Conservation (phyloP, 106 monocot genomes). For the Xerophyta viscosa region DNA sequence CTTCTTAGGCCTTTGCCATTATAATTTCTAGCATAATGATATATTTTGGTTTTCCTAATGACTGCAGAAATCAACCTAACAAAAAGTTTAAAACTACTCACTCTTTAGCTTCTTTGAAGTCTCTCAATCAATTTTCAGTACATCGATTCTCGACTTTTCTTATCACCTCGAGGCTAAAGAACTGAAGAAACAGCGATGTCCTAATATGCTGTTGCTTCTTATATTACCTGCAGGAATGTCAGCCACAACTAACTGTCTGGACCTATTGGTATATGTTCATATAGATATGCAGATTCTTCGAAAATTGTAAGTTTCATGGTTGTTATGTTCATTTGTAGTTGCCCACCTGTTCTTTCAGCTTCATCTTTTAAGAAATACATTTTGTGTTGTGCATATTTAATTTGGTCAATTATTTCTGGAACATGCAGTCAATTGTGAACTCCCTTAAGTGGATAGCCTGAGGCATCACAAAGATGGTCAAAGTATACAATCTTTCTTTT, state of each 20-base stretch:
- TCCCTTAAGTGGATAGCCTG: background rate
- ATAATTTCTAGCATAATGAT: background rate
- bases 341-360: no score
- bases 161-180: no score
- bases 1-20: no score
- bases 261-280: slow-evolving; percentile 41
- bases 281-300: slow-evolving; percentile 35
- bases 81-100: slow-evolving; percentile 37
- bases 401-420: background rate
- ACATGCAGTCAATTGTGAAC: no score
- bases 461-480: no score
- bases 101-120: slow-evolving; percentile 32
- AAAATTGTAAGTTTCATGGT: slow-evolving; percentile 42
- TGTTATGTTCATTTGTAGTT: no score
- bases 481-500: background rate
- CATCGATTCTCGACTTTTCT: background rate
- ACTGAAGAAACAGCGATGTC: no score
- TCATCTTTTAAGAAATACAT: no score
- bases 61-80: slow-evolving; percentile 34
- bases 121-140: slow-evolving; percentile 37
- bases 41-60: background rate
- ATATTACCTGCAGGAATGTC: slow-evolving; percentile 40
- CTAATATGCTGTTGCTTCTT: background rate
- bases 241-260: slow-evolving; percentile 52
- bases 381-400: no score